Evolutionary conservation across 805 yeast species (phyloP), one percentile per base, ranked within the genome.

Genomic region (Vanderwaltozyma yarrowii): DNA sequence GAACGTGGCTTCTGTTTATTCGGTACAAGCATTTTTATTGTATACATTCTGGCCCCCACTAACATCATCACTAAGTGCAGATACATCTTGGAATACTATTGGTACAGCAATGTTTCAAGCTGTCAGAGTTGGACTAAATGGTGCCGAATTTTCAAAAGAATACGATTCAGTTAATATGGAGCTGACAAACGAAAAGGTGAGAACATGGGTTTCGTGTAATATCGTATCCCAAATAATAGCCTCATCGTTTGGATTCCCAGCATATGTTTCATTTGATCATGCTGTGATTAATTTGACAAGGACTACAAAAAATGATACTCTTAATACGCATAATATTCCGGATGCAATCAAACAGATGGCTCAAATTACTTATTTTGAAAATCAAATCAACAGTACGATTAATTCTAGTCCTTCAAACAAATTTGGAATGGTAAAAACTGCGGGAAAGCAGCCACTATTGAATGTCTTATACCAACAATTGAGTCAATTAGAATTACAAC

Each of bases 31-130:
- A 0, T 80, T 89, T 45, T 62, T 89, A 20, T 64, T 89, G 2
- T 86, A 83, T 60, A 80, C 96, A 0, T 76, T 80, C 56, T 89
- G 97, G 98, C 97, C 97, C 0, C 96, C 96, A 3, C 70, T 88
- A 28, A 85, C 96, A 0, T 86, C 97, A 0, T 87, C 96, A 0
- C 69, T 92, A 33, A 83, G 94, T 59, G 95, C 97, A 0, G 97
- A 92, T 55, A 81, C 95, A 7, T 81, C 95, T 4, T 89, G 96
- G 95, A 85, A 83, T 55, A 85, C 96, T 1, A 80, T 86, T 17
- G 97, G 96, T 0, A 78, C 85, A 33, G 97, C 97, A 4, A 68
- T 87, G 50, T 85, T 84, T 60, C 95, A 86, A 54, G 97, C 96
- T 0, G 80, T 88, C 25, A 66, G 96, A 38, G 82, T 89, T 13